Evolutionary conservation across 495 filamentous ascomycete species (phyloP).

Genomic region (Neurospora pannonica): DNA sequence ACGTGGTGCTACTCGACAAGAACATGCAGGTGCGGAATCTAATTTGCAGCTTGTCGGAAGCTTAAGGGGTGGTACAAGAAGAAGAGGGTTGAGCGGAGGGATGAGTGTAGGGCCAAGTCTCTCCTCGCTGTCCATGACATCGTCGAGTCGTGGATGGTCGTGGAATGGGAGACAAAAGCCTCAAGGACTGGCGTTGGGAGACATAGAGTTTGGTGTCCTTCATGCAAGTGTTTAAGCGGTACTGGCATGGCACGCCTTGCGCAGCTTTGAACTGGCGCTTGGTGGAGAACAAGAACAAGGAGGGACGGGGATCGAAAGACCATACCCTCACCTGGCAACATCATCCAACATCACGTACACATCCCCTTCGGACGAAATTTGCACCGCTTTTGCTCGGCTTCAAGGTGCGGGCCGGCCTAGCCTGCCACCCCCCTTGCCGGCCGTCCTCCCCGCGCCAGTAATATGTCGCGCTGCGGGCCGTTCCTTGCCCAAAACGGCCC

Average conservation of each 20-base stretch:
- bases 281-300: not conserved
- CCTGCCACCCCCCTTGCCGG: not conserved
- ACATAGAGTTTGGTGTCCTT: not conserved
- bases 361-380: not conserved
- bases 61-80: not conserved
- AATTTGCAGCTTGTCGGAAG: not conserved
- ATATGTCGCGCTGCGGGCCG: not conserved
- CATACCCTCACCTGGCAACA: not conserved
- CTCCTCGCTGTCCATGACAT: not conserved
- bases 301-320: not conserved
- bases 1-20: not conserved
- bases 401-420: not conserved
- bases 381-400: not conserved
- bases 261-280: not conserved
- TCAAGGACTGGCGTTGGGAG: not conserved
- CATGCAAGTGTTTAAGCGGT: not conserved
- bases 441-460: not conserved
- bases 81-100: not conserved
- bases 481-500: not conserved
- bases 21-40: not conserved
- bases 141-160: not conserved
- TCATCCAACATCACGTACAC: not conserved
- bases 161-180: not conserved
- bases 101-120: not conserved
- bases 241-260: not conserved